phyloP scores from a whole-genome alignment of 78 protist genomes.

The Dictyostelium purpureum region DNA sequence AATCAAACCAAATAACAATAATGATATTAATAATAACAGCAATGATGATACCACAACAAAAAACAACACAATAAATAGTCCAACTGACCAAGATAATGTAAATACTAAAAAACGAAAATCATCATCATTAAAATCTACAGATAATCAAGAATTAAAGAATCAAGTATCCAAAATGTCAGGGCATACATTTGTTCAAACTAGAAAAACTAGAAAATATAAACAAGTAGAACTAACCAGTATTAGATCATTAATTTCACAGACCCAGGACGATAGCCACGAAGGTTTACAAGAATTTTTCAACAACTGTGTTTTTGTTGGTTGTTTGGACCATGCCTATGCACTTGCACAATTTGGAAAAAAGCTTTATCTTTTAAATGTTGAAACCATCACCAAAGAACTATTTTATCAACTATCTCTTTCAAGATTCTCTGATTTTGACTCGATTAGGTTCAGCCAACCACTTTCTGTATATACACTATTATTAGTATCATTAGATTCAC shows the following conservation, averaged over 20 bases:
- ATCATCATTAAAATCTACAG: background rate
- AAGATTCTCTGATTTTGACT: slow-evolving; percentile 66
- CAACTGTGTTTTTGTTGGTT: slow-evolving; percentile 77
- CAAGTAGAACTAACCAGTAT: slow-evolving; percentile 61
- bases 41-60: background rate
- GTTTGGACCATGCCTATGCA: slow-evolving; percentile 42
- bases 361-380: slow-evolving; percentile 60
- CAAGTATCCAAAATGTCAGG: background rate
- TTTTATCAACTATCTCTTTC: slow-evolving; percentile 42
- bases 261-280: background rate
- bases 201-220: slow-evolving; percentile 52
- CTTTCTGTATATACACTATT: background rate
- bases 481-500: slow-evolving; percentile 40
- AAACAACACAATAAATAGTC: background rate
- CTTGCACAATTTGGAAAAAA: slow-evolving; percentile 76
- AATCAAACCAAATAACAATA: slow-evolving; percentile 1
- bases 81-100: background rate
- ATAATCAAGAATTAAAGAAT: background rate
- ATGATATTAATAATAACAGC: background rate
- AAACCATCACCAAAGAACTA: slow-evolving; percentile 48
- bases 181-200: background rate
- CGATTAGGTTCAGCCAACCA: slow-evolving; percentile 31
- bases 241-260: background rate
- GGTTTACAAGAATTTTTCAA: slow-evolving; percentile 65
- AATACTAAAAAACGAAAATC: background rate